These are phyloP conservation scores for Sanghuangporus baumii DNA, from an alignment of 1,284 basidiomycete species.

Conservation along the genomic window DNA sequence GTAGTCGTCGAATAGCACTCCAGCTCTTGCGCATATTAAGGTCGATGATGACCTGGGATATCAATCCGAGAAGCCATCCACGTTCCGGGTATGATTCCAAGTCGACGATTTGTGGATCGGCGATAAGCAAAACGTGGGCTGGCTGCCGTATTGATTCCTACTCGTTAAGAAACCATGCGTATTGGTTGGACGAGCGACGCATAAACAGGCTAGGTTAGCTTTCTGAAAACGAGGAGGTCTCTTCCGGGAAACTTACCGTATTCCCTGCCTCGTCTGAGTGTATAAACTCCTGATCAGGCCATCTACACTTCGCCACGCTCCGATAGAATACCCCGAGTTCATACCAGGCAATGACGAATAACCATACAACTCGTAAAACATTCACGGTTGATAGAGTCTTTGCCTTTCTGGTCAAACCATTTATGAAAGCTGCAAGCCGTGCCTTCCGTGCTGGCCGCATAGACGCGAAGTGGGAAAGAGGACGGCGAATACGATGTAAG, in stretches of 20 bases:
- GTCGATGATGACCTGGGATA: constrained; percentile 56
- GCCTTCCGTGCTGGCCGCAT: background rate
- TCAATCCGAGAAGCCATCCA: constrained; percentile 32
- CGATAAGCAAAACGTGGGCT: constrained; percentile 60
- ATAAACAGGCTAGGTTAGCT: background rate
- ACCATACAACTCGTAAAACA: constrained; percentile 50
- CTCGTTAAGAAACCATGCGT: background rate
- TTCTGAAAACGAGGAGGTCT: background rate
- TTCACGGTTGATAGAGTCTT: constrained; percentile 25
- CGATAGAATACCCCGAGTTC: constrained; percentile 57
- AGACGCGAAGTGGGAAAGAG: too few relatives aligned
- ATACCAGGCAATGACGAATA: constrained; percentile 63
- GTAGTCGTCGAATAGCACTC: constrained; percentile 45
- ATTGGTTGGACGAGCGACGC: background rate
- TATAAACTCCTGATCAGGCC: constrained; percentile 38
- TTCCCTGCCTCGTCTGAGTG: constrained; percentile 5
- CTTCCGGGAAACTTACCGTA: constrained; percentile 13
- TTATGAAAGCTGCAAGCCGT: background rate
- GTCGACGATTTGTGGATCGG: constrained; percentile 75
- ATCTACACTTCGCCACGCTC: constrained; percentile 44
- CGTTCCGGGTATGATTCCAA: constrained; percentile 38
- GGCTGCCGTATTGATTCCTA: background rate
- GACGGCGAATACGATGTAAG: too few relatives aligned
- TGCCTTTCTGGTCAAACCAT: background rate
- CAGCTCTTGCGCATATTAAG: constrained; percentile 73